Evolutionary conservation across 2,329 filamentous ascomycete genomes (phyloP), one percentile per base, ranked within the genome.

Genomic region (Parasarocladium wereldwijsianum): DNA sequence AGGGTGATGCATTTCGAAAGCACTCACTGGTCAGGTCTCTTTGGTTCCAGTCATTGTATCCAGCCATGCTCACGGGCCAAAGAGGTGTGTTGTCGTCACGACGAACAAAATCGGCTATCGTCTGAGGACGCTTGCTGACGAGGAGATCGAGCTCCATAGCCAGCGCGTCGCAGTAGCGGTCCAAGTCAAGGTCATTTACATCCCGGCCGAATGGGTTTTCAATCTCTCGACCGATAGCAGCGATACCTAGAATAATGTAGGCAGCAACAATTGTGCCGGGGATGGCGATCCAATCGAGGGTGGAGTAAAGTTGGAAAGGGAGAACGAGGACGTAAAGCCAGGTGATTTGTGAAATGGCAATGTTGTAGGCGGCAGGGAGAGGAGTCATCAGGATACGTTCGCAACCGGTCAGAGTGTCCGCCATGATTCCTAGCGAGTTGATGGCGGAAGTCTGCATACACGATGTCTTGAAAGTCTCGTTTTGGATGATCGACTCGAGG

Each of bases 361-460:
- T 84, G 38, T 66, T 70, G 57, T 84, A 84, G 21, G 77, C 78
- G 33, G 78, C 62, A 1, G 78, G 78, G 1, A 84, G 60, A 4
- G 75, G 78, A 1, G 78, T 83, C 42, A 71, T 74, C 24, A 83
- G 65, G n/a, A 84, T 72, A 32, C 78, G 70, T 45, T 84, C 78
- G 24, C 70, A 70, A 26, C 74, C 71, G 11, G 66, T 66, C 26
- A 80, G 57, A 26, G 73, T 64, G 37, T 84, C 78, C 42, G 74
- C 76, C 29, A 83, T 53, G 4, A 59, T 49, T 20, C 63, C 57
- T 8, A 83, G 26, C 32, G 55, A 54, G 39, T 54, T 60, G 45
- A 66, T 54, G 4, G 60, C 57, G 38, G 66, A 54, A 8, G 60
- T 63, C 43, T 70, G 66, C 42, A 66, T 63, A 40, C 60, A 56